Conservation (phyloP, 2,329 filamentous ascomycete species). For the Diaporthe helianthi region DNA sequence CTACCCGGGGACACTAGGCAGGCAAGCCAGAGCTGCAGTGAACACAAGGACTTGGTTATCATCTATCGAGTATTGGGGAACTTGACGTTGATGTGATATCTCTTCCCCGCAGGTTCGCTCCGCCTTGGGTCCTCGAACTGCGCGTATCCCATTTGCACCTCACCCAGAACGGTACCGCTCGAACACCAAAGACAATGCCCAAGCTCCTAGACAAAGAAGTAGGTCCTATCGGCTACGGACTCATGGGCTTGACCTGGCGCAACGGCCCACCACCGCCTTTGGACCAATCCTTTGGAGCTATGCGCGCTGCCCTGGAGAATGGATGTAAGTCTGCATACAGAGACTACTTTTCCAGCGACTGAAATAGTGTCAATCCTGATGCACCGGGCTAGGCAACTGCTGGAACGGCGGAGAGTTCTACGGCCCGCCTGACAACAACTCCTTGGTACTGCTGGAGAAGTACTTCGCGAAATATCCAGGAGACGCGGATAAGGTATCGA, state of each 20-base stretch:
- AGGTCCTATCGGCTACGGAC: not conserved
- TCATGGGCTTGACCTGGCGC: not conserved
- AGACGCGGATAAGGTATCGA: not conserved
- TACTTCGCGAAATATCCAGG: not conserved
- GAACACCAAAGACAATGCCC: not conserved
- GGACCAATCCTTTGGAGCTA: not conserved
- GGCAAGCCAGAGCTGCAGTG: not conserved
- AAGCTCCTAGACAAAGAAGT: not conserved
- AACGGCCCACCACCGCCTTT: not conserved
- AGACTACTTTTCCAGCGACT: not conserved
- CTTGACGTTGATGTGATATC: not conserved
- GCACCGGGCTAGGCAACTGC: not conserved
- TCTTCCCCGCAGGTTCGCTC: no score
- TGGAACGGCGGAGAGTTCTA: not conserved
- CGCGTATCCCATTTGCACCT: no score
- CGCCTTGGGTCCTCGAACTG: not conserved
- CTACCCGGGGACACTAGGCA: not conserved
- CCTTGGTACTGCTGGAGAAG: not conserved
- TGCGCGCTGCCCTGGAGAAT: not conserved
- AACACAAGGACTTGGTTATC: no score
- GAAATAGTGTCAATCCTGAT: not conserved
- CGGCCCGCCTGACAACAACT: not conserved
- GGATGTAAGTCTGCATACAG: not conserved
- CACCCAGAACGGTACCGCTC: not conserved
- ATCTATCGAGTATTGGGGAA: not conserved